These are phyloP conservation scores for Syncephalastrum contaminatum DNA, from an alignment of 371 early-diverging fungal genomes.

Conservation along the genomic window DNA sequence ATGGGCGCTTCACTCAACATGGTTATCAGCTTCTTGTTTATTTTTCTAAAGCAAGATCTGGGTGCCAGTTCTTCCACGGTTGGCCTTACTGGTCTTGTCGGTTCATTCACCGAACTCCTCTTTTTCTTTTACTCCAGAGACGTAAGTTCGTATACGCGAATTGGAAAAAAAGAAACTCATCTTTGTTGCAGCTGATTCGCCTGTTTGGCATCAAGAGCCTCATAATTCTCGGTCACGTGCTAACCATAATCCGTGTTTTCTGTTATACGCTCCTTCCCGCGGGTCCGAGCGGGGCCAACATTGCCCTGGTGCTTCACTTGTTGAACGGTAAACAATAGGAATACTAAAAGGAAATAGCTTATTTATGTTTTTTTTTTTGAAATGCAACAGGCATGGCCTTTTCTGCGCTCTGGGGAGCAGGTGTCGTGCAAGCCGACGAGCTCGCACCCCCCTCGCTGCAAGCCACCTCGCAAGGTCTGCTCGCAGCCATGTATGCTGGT, in stretches of 20 bases:
- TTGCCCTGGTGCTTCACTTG: conserved; percentile 46
- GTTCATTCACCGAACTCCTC: conserved; percentile 43
- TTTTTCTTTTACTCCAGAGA: conserved; percentile 54
- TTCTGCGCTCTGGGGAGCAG: conserved; percentile 54
- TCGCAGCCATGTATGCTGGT: conserved; percentile 57
- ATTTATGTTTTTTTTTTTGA: conserved; percentile 6
- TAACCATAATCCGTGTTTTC: conserved; percentile 50
- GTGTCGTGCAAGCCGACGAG: conserved; percentile 55
- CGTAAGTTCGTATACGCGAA: conserved; percentile 26
- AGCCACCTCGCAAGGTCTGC: conserved; percentile 53
- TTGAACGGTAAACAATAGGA: conserved; percentile 28
- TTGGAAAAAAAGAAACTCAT: not conserved
- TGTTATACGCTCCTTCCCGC: conserved; percentile 48
- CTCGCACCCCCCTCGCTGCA: conserved; percentile 49
- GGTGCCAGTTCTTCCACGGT: conserved; percentile 47
- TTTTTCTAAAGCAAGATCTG: conserved; percentile 46
- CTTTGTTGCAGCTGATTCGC: conserved; percentile 37
- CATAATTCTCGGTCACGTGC: conserved; percentile 45
- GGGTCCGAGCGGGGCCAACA: conserved; percentile 44
- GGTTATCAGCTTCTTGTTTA: conserved; percentile 49
- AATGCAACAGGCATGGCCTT: conserved; percentile 38
- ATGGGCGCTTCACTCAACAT: conserved; percentile 56
- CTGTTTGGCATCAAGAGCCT: conserved; percentile 48
- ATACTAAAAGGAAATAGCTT: not conserved
- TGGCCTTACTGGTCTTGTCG: conserved; percentile 49